A percentile compares a stretch with the other conserved stretches of the same genome.
Evolutionary conservation across 305 asterid genomes (phyloP).

Genomic region (Solanum hybrid): DNA sequence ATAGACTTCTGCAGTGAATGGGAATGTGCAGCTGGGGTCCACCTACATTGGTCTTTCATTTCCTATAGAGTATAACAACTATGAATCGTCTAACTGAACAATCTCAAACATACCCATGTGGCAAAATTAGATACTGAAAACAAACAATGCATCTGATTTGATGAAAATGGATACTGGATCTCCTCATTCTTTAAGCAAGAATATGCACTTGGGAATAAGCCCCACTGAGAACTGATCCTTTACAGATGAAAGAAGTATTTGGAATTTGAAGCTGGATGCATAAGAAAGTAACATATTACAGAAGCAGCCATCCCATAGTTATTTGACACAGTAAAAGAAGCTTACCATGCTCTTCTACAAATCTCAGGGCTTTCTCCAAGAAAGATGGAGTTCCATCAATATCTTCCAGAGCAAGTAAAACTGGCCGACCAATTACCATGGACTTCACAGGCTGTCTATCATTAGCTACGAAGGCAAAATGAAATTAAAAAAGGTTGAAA

Average conservation of each 20-base stretch:
- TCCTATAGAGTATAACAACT: background rate
- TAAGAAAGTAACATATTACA: background rate
- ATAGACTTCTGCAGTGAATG: background rate
- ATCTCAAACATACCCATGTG: background rate
- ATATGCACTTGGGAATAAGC: background rate
- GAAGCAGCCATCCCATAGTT: background rate
- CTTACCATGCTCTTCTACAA: constrained; percentile 86
- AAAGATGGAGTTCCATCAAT: constrained; percentile 96
- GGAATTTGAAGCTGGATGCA: background rate
- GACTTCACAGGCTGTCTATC: constrained; percentile 72
- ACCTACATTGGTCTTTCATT: background rate
- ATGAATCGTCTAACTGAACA: background rate
- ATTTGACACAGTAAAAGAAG: constrained; percentile 4
- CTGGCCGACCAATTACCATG: constrained; percentile 82
- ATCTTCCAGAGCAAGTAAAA: constrained; percentile 97
- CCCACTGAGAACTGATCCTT: background rate
- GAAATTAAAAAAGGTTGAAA: background rate
- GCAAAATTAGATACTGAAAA: background rate
- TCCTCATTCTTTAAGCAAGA: background rate
- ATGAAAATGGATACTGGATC: background rate
- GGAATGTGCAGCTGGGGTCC: background rate
- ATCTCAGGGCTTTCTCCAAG: constrained; percentile 93
- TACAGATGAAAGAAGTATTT: background rate
- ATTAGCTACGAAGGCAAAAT: constrained; percentile 33
- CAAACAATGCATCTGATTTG: background rate